A percentile compares a stretch with the other conserved stretches of the same genome.
Evolutionary conservation across 179 eudicot species (phyloP).

Genomic region (Patellifolia procumbens): DNA sequence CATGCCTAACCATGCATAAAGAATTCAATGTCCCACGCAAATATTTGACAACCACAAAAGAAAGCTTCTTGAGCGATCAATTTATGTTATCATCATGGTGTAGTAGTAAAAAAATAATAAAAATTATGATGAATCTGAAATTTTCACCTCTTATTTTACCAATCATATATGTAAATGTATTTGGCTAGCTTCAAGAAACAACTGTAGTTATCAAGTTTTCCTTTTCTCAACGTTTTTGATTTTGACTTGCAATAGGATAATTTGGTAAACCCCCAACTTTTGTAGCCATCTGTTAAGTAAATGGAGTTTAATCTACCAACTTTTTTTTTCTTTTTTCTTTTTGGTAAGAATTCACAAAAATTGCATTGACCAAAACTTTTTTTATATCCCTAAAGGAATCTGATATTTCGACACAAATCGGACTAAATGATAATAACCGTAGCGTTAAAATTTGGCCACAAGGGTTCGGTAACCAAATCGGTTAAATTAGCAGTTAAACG

Average conservation of each 20-base stretch:
- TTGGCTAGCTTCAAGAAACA: conserved; percentile 1
- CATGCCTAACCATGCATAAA: conserved; percentile 30
- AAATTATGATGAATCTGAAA: too few species aligned
- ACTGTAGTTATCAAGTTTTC: conserved; percentile 24
- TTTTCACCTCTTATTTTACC: background rate
- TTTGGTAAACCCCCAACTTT: conserved; percentile 13
- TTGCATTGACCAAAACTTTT: too few species aligned
- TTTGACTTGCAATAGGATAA: conserved; percentile 22
- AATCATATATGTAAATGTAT: background rate
- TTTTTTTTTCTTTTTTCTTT: too few species aligned
- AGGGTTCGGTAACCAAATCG: too few species aligned
- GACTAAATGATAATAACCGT: too few species aligned
- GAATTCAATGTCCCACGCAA: conserved; percentile 25
- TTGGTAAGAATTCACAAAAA: too few species aligned
- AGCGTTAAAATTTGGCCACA: too few species aligned
- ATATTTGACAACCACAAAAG: conserved; percentile 31
- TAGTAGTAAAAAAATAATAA: background rate
- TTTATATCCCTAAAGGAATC: too few species aligned
- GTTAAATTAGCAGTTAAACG: too few species aligned
- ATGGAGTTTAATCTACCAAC: too few species aligned
- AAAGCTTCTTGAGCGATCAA: conserved; percentile 9
- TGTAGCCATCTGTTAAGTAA: too few species aligned
- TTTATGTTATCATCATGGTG: conserved; percentile 22
- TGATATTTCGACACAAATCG: too few species aligned
- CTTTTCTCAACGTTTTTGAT: conserved; percentile 13